phyloP scores from a whole-genome alignment of 176 grass and related monocot species.

The Typha latifolia region DNA sequence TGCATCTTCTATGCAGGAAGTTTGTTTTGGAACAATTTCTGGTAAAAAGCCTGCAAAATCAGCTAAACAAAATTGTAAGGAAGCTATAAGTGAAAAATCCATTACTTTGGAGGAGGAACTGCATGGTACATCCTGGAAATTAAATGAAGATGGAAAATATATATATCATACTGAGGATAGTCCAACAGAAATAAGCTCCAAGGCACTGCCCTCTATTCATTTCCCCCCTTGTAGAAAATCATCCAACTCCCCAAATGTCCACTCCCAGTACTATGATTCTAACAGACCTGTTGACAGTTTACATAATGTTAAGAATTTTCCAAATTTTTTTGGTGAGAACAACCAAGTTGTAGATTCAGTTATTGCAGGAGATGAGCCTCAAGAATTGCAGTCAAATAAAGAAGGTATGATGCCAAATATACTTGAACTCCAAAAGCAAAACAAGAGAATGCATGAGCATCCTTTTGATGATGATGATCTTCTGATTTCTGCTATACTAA shows the following conservation, averaged over 20 bases:
- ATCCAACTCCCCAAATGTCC: no score
- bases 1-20: not conserved
- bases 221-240: not conserved
- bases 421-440: constrained; percentile 17
- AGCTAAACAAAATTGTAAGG: not conserved
- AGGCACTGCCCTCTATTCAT: not conserved
- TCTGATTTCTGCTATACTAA: constrained; percentile 54
- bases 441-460: constrained; percentile 15
- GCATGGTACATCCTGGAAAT: not conserved
- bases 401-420: not conserved
- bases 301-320: not conserved
- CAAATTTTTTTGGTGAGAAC: not conserved
- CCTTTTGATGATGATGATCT: constrained; percentile 53
- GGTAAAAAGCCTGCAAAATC: not conserved
- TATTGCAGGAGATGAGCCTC: constrained; percentile 4
- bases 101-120: constrained; percentile 1
- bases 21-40: not conserved
- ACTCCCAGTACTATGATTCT: not conserved
- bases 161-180: not conserved
- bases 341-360: not conserved
- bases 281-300: not conserved
- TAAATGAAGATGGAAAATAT: not conserved
- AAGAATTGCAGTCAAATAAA: constrained; percentile 6
- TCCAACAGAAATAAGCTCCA: not conserved
- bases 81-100: not conserved